Conservation (phyloP, 2,329 filamentous ascomycete genomes). For the Ascomycota sp. region DNA sequence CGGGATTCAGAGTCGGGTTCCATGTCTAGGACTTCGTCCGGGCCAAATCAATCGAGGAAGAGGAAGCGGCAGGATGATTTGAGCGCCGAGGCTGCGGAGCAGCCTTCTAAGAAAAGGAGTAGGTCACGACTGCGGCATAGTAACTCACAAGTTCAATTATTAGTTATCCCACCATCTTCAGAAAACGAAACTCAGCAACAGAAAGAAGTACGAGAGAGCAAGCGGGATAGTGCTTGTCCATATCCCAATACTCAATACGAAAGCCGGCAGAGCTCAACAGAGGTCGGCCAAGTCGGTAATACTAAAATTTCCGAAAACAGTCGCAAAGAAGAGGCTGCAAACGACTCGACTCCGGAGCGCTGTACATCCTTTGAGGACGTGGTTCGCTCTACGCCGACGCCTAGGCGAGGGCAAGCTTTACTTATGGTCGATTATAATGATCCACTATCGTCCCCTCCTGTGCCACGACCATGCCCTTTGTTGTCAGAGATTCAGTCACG, state of each 20-base stretch:
- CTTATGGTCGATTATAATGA: constrained; percentile 29
- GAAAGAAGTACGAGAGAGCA: constrained; percentile 54
- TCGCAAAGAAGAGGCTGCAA: constrained; percentile 7
- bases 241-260: constrained; percentile 49
- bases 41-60: constrained; percentile 6
- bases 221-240: constrained; percentile 43
- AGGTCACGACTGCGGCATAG: constrained; percentile 49
- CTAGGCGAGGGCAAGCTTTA: constrained; percentile 31
- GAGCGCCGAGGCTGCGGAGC: constrained; percentile 8
- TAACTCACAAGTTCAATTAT: constrained; percentile 65
- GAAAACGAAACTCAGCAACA: constrained; percentile 51
- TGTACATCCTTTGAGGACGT: constrained; percentile 25
- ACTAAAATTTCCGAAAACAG: constrained; percentile 2
- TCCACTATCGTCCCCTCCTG: constrained; percentile 37
- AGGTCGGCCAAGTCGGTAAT: constrained; percentile 4
- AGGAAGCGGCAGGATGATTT: constrained; percentile 10
- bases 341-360: constrained; percentile 24
- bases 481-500: constrained; percentile 30
- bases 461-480: constrained; percentile 30
- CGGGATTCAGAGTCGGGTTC: constrained; percentile 5
- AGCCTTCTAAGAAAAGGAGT: constrained; percentile 8
- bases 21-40: constrained; percentile 3
- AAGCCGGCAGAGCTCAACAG: constrained; percentile 7
- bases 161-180: constrained; percentile 41
- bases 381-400: constrained; percentile 39